A percentile compares a stretch with the other conserved stretches of the same genome.
Conservation (phyloP, 768 basidiomycete species). For the Nevesoporus exiguus region DNA sequence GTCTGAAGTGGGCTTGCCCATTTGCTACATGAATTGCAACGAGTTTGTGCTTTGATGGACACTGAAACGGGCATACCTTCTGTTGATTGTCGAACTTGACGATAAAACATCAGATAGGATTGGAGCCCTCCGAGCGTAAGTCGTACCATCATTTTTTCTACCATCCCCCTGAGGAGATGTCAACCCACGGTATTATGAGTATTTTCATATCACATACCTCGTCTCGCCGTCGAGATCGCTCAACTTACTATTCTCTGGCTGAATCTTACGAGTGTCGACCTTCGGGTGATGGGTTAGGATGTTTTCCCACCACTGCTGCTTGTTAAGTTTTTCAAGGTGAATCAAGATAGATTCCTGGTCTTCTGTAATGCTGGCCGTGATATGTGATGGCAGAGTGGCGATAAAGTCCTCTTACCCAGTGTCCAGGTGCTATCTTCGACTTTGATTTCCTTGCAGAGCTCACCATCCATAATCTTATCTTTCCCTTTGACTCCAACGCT, state of each 20-base stretch:
- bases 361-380: slow-evolving; percentile 46
- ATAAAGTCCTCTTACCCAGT: slow-evolving; percentile 54
- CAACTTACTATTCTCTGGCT: slow-evolving; percentile 91
- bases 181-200: slow-evolving; percentile 3
- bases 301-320: slow-evolving; percentile 97
- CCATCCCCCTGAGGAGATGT: slow-evolving; percentile 70
- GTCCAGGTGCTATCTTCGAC: slow-evolving; percentile 98
- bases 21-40: slow-evolving; percentile 52
- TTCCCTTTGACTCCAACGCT: slow-evolving; percentile 82
- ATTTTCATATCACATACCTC: slow-evolving; percentile 45
- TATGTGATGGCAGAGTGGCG: background rate
- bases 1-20: slow-evolving; percentile 94
- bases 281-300: slow-evolving; percentile 93
- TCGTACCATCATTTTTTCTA: slow-evolving; percentile 99
- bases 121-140: background rate
- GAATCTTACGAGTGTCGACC: slow-evolving; percentile 94
- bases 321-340: slow-evolving; percentile 83
- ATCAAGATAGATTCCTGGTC: slow-evolving; percentile 70
- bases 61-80: slow-evolving; percentile 30
- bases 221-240: slow-evolving; percentile 97
- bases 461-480: slow-evolving; percentile 83
- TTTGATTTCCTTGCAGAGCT: slow-evolving; percentile 90
- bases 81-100: slow-evolving; percentile 44
- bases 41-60: background rate
- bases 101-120: slow-evolving; percentile 8